These are phyloP conservation scores for Talinum fruticosum DNA, from an alignment of 148 eudicot genomes.

Conservation along the genomic window DNA sequence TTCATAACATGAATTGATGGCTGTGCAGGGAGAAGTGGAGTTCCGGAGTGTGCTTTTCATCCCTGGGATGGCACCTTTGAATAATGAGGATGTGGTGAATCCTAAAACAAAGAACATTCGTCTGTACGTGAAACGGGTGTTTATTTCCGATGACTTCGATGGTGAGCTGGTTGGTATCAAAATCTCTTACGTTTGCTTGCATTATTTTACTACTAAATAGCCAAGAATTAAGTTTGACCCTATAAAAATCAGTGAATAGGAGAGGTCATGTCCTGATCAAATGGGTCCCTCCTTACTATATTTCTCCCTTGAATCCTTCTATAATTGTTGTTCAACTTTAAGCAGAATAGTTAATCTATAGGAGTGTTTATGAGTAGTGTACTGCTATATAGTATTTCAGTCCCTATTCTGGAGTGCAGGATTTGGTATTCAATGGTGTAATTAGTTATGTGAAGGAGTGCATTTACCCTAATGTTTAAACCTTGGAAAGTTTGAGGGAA, in stretches of 20 bases:
- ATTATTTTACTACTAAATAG: background rate
- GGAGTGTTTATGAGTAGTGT: no score
- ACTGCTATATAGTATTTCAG: no score
- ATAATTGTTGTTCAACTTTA: no score
- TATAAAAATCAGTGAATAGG: slow-evolving; percentile 1
- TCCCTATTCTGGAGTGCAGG: no score
- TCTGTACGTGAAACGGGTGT: slow-evolving; percentile 85
- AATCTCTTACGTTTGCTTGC: background rate
- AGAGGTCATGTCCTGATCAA: background rate
- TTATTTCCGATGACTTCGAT: slow-evolving; percentile 96
- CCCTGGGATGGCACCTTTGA: slow-evolving; percentile 87
- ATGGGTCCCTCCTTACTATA: no score
- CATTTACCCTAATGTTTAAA: no score
- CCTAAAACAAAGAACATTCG: slow-evolving; percentile 89
- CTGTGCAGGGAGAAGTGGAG: slow-evolving; percentile 93
- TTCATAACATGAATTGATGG: slow-evolving; percentile 6
- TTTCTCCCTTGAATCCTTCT: no score
- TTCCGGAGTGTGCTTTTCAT: slow-evolving; percentile 88
- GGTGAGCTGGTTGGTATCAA: slow-evolving; percentile 82
- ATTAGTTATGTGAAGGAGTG: no score
- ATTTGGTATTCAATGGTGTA: no score
- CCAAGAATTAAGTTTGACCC: background rate
- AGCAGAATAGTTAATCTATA: no score
- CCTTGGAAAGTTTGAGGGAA: no score
- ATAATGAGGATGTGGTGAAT: slow-evolving; percentile 69